Conservation (phyloP, 805 yeast species). For the Torulaspora quercuum region DNA sequence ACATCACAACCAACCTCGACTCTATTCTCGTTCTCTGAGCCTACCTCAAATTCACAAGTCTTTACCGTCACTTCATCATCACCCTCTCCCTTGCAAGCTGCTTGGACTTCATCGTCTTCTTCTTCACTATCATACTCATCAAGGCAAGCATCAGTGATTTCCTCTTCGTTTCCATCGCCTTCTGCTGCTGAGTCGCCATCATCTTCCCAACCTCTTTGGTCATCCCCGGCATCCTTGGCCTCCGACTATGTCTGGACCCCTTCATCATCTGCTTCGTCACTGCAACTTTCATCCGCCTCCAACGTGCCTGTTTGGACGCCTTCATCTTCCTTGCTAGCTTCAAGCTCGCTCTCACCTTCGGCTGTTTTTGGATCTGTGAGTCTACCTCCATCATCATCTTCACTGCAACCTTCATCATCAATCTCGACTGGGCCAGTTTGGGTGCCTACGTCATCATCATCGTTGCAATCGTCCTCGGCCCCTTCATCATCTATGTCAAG, state of each 20-base stretch:
- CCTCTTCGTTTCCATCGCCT: background rate
- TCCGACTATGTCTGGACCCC: background rate
- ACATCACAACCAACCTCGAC: background rate
- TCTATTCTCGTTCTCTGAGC: background rate
- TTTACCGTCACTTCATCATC: background rate
- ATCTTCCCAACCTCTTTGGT: slow-evolving; percentile 1
- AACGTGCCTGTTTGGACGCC: slow-evolving; percentile 1
- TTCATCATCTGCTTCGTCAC: slow-evolving; percentile 1
- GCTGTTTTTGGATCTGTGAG: background rate
- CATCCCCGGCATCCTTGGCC: slow-evolving; percentile 2
- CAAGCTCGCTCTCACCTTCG: background rate
- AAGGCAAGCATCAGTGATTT: too few relatives aligned
- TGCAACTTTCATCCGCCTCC: background rate
- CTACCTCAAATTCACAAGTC: background rate
- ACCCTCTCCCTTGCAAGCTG: slow-evolving; percentile 1
- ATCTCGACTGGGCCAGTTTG: background rate
- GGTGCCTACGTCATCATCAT: background rate
- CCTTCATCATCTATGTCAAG: background rate
- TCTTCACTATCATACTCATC: too few relatives aligned
- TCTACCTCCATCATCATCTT: background rate
- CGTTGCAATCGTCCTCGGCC: slow-evolving; percentile 1
- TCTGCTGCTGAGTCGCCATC: slow-evolving; percentile 1
- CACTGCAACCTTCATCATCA: background rate
- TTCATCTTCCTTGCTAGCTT: background rate
- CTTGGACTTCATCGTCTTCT: slow-evolving; percentile 1